Evolutionary conservation across 164 flowering plant genomes (phyloP).

Genomic region (Chimonanthus praecox): DNA sequence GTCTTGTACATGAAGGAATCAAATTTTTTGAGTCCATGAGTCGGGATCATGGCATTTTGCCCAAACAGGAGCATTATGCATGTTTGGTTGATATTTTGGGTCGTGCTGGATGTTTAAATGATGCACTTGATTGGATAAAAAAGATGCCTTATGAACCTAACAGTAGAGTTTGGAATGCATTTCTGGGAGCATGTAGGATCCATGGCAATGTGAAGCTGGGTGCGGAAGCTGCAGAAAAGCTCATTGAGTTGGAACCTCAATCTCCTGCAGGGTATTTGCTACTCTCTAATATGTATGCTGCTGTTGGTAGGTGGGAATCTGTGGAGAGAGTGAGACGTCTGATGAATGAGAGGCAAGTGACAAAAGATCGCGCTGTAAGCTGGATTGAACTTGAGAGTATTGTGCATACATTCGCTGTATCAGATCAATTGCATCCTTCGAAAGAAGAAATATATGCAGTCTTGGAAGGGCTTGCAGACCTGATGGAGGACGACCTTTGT

Average conservation of each 20-base stretch:
- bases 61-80: slow-evolving; percentile 60
- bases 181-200: slow-evolving; percentile 51
- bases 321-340: slow-evolving; percentile 47
- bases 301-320: slow-evolving; percentile 43
- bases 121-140: slow-evolving; percentile 32
- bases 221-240: slow-evolving; percentile 40
- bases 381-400: slow-evolving; percentile 52
- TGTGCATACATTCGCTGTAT: slow-evolving; percentile 32
- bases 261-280: slow-evolving; percentile 47
- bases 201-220: slow-evolving; percentile 56
- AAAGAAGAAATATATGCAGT: slow-evolving; percentile 33
- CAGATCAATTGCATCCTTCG: slow-evolving; percentile 38
- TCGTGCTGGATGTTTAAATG: slow-evolving; percentile 48
- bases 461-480: slow-evolving; percentile 41
- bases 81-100: slow-evolving; percentile 65
- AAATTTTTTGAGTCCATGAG: slow-evolving; percentile 40
- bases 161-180: slow-evolving; percentile 50
- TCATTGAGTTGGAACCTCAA: slow-evolving; percentile 50
- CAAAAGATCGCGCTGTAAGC: slow-evolving; percentile 47
- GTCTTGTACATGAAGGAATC: slow-evolving; percentile 57
- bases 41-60: slow-evolving; percentile 34
- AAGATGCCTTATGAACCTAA: slow-evolving; percentile 47
- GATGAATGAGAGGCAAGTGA: slow-evolving; percentile 40
- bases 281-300: slow-evolving; percentile 55
- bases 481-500: slow-evolving; percentile 28